Base-by-base conservation (phyloP, 139 green algal genomes). In the Chara braunii region DNA sequence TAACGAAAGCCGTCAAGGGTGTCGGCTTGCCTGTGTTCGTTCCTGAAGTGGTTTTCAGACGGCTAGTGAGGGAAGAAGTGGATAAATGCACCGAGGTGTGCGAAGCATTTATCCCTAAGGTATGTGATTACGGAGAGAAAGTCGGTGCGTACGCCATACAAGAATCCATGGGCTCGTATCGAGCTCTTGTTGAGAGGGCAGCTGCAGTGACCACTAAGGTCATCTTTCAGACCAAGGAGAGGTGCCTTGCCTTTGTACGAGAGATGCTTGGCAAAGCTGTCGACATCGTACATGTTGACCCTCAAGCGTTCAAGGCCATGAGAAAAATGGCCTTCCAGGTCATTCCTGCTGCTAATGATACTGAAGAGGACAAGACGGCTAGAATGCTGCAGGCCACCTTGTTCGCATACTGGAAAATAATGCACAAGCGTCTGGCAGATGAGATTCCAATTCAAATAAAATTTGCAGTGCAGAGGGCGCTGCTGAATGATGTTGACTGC, bases 401-500 rank as follows among this genome's bases (percentile, higher is more conserved):
- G 44, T 68, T 65, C 5, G 37, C 59, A 2, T 68, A 68, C 37
- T 60, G 30, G 30, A 65, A 65, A 12, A 50, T 68, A 24, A 32
- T 68, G 11, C 43, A 65, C 4, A 66, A 65, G 29, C 24, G 59
- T 34, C 7, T 68, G 37, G 37, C 23, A 48, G 59, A 68, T 50
- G 45, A 67, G 37, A 66, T 69, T 1, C 58, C 58, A 9, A 68
- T 69, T 43, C 22, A 68, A 12, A 66, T 68, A 5, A 68, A 37
- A 28, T n/a, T n/a, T n/a, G n/a, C n/a, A n/a, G n/a, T n/a, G n/a
- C n/a, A n/a, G n/a, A n/a, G n/a, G n/a, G n/a, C n/a, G n/a, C n/a
- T n/a, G n/a, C n/a, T n/a, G n/a, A n/a, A n/a, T n/a, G n/a, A n/a
- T n/a, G n/a, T n/a, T n/a, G n/a, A n/a, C n/a, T n/a, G n/a, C n/a